phyloP scores from a whole-genome alignment of 305 asterid genomes.

The Petunia hybrid region DNA sequence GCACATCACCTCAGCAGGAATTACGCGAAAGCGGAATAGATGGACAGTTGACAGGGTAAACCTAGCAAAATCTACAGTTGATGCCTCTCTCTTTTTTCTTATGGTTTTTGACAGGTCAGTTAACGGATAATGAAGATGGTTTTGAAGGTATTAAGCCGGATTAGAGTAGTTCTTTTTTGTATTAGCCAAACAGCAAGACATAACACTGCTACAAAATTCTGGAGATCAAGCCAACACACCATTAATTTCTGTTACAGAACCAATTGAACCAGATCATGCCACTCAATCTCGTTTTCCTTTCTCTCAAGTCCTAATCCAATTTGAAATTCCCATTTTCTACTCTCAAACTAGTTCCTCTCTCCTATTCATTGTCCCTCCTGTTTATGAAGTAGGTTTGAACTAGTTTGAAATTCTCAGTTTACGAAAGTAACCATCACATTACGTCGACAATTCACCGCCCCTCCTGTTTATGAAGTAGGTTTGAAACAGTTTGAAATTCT shows the following conservation, averaged over 20 bases:
- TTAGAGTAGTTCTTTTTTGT: neutral
- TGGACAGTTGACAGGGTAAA: neutral
- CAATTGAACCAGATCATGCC: neutral
- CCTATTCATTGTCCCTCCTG: neutral
- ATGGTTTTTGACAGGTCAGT: too few species aligned
- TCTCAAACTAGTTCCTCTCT: neutral
- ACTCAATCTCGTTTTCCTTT: neutral
- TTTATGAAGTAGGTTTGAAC: neutral
- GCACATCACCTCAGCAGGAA: neutral
- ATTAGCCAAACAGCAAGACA: neutral
- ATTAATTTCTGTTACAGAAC: neutral
- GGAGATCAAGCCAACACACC: neutral
- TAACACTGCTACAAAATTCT: too few species aligned
- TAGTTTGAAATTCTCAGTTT: neutral
- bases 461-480: neutral
- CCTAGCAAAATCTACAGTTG: neutral
- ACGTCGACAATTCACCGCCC: neutral
- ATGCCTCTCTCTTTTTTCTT: too few species aligned
- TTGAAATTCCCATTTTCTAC: neutral
- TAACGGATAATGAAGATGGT: too few species aligned
- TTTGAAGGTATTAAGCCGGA: too few species aligned
- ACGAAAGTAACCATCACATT: neutral
- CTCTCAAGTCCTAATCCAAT: neutral
- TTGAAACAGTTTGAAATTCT: neutral
- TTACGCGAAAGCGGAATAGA: neutral